These are phyloP conservation scores for Wickerhamomyces strasburgensis DNA, from an alignment of 805 yeast genomes.

Conservation along the genomic window DNA sequence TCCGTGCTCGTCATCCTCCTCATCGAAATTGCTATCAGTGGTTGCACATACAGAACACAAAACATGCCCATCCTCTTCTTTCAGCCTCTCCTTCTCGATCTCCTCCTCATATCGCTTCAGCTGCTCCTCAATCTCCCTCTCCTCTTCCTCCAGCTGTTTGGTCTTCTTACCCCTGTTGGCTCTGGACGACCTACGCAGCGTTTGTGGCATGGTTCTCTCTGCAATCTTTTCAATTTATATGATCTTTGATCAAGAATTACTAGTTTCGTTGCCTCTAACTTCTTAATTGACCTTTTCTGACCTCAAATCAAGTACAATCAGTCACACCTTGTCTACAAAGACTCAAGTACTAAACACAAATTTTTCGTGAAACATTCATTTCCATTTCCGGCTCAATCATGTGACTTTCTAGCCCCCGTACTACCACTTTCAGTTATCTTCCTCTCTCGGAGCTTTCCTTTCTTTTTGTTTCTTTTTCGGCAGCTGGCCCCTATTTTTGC, in stretches of 20 bases:
- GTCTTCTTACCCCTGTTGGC: conserved; percentile 40
- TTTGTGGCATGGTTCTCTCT: not conserved
- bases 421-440: too few relatives aligned
- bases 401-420: too few relatives aligned
- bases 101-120: conserved; percentile 11
- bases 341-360: too few relatives aligned
- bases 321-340: too few relatives aligned
- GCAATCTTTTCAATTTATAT: too few relatives aligned
- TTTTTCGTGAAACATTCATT: too few relatives aligned
- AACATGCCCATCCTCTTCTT: conserved; percentile 32
- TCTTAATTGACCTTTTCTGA: too few relatives aligned
- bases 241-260: too few relatives aligned
- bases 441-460: not conserved
- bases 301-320: too few relatives aligned
- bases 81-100: conserved; percentile 14
- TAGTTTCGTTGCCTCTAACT: too few relatives aligned
- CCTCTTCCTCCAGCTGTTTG: conserved; percentile 24
- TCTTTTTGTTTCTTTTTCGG: not conserved
- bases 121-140: conserved; percentile 27
- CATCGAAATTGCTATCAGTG: conserved; percentile 52
- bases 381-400: too few relatives aligned
- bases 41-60: conserved; percentile 62
- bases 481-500: too few relatives aligned
- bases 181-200: conserved; percentile 29
- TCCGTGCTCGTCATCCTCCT: conserved; percentile 45